Evolutionary conservation across 176 grass and related monocot species (phyloP).

Genomic region (Dendrocalamus sinicus): DNA sequence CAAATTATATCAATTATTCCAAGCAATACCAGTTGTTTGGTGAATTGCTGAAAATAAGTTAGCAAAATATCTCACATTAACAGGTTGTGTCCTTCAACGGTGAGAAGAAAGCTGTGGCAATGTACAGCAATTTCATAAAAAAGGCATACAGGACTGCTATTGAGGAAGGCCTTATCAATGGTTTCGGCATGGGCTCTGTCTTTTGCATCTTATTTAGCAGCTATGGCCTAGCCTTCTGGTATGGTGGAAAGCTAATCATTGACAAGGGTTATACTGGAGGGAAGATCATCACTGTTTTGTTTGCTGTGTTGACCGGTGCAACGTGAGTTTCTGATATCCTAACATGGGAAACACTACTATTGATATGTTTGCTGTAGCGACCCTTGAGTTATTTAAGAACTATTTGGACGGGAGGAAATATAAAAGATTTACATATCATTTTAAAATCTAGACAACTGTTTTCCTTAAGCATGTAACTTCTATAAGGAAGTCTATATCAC

Average conservation of each 20-base stretch:
- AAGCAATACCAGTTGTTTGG: neutral
- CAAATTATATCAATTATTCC: constrained; percentile 28
- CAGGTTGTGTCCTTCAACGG: constrained; percentile 78
- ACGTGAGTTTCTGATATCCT: constrained; percentile 51
- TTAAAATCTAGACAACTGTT: constrained; percentile 1
- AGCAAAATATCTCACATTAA: constrained; percentile 21
- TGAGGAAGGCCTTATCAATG: constrained; percentile 61
- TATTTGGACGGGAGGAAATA: neutral
- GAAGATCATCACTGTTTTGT: constrained; percentile 54
- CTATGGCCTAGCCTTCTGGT: constrained; percentile 80
- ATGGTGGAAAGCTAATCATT: constrained; percentile 61
- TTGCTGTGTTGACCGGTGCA: constrained; percentile 63
- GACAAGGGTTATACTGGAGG: constrained; percentile 70
- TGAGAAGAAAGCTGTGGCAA: constrained; percentile 60
- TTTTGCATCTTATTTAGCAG: constrained; percentile 55
- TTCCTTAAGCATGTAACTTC: neutral
- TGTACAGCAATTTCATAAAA: constrained; percentile 62
- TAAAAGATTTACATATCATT: neutral
- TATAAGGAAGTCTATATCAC: neutral
- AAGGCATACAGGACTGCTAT: constrained; percentile 57
- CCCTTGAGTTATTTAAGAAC: neutral
- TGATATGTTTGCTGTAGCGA: constrained; percentile 7
- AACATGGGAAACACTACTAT: constrained; percentile 16
- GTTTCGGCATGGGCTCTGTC: constrained; percentile 68
- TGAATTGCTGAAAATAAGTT: constrained; percentile 3